A percentile compares a stretch with the other conserved stretches of the same genome.
Evolutionary conservation across 805 yeast genomes (phyloP).

Genomic region (Naumovozyma dairenensis): DNA sequence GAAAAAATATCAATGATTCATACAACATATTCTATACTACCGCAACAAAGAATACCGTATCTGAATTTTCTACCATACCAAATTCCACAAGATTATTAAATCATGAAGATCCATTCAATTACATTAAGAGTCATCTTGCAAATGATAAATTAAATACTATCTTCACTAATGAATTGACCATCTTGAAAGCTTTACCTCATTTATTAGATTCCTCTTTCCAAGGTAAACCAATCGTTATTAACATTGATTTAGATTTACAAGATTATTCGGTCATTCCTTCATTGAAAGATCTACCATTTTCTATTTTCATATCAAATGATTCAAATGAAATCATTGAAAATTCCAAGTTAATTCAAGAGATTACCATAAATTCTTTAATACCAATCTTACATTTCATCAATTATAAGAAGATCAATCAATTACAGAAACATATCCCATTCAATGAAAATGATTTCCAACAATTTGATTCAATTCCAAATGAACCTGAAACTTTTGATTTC

Average conservation of each 20-base stretch:
- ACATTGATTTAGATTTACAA: constrained; percentile 44
- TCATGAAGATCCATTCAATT: constrained; percentile 26
- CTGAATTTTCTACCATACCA: background rate
- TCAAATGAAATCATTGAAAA: constrained; percentile 43
- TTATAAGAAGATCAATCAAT: too few species aligned
- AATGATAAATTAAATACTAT: constrained; percentile 34
- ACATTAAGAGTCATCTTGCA: constrained; percentile 10
- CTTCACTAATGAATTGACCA: constrained; percentile 41
- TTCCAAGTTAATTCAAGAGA: constrained; percentile 48
- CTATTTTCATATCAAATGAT: constrained; percentile 58
- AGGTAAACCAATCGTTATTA: constrained; percentile 42
- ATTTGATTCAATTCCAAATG: background rate
- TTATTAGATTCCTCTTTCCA: constrained; percentile 37
- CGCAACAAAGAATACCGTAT: constrained; percentile 6
- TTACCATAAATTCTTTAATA: constrained; percentile 38
- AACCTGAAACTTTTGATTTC: background rate
- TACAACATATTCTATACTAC: constrained; percentile 18
- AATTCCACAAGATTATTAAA: constrained; percentile 16
- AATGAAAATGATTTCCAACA: background rate
- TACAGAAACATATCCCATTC: too few species aligned
- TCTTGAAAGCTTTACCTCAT: constrained; percentile 53
- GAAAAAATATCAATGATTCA: too few species aligned
- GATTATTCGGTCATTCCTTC: constrained; percentile 68
- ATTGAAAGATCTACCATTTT: constrained; percentile 57
- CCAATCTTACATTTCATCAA: constrained; percentile 68